A percentile compares a stretch with the other conserved stretches of the same genome.
phyloP scores from a whole-genome alignment of 2,329 filamentous ascomycete species.

The Hymenoscyphus fraxineus region DNA sequence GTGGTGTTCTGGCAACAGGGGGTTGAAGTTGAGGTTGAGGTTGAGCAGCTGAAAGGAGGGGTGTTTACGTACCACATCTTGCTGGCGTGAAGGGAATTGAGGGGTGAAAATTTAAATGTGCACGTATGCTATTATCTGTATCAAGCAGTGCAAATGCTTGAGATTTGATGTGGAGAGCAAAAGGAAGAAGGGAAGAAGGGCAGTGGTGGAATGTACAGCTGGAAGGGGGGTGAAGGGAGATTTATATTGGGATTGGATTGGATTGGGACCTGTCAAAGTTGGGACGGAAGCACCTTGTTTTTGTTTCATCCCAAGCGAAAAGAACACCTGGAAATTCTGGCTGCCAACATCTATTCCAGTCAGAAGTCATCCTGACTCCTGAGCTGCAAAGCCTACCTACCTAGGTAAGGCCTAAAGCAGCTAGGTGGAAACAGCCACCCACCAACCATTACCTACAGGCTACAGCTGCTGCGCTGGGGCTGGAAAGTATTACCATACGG shows the following conservation, averaged over 20 bases:
- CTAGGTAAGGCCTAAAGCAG: neutral
- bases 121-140: neutral
- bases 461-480: neutral
- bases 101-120: neutral
- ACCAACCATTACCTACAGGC: neutral
- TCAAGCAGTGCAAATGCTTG: neutral
- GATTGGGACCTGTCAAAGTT: neutral
- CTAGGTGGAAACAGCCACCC: neutral
- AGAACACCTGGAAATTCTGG: neutral
- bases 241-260: conserved; percentile 4
- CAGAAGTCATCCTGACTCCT: neutral
- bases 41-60: conserved; percentile 11
- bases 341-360: neutral
- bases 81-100: conserved; percentile 11
- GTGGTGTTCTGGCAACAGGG: neutral
- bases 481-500: neutral
- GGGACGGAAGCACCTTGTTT: neutral
- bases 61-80: conserved; percentile 19
- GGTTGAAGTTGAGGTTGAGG: neutral
- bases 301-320: conserved; percentile 2
- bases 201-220: neutral
- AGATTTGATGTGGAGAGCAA: neutral
- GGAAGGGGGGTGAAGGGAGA: neutral
- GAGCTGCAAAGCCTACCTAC: neutral
- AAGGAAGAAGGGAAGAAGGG: neutral